A percentile compares a stretch with the other conserved stretches of the same genome.
phyloP scores from a whole-genome alignment of 495 filamentous ascomycete genomes.

The Evernia prunastri region DNA sequence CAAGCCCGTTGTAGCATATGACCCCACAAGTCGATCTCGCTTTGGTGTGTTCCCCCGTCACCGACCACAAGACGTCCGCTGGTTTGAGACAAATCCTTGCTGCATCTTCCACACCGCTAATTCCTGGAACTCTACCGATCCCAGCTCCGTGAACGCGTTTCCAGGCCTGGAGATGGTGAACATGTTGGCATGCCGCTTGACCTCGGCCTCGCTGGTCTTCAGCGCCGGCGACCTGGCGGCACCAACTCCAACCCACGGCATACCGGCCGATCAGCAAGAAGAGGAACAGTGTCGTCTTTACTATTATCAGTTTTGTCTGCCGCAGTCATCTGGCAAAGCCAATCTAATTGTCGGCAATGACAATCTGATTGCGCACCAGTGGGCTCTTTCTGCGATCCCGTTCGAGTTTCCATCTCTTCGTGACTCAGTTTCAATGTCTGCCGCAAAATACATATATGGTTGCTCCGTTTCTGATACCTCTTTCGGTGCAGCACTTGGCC shows the following conservation, averaged over 20 bases:
- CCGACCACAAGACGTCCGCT: slow-evolving; percentile 45
- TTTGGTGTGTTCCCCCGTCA: slow-evolving; percentile 59
- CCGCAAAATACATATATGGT: slow-evolving; percentile 69
- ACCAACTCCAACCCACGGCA: slow-evolving; percentile 28
- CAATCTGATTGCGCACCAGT: slow-evolving; percentile 48
- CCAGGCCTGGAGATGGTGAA: slow-evolving; percentile 34
- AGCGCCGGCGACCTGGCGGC: slow-evolving; percentile 49
- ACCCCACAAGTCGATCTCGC: slow-evolving; percentile 45
- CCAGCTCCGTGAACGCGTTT: slow-evolving; percentile 18
- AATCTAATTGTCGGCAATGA: neutral
- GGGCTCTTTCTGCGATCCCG: slow-evolving; percentile 52
- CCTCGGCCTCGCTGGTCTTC: slow-evolving; percentile 52
- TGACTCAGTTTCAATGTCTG: slow-evolving; percentile 52
- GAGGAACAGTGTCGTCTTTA: slow-evolving; percentile 60
- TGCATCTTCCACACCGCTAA: slow-evolving; percentile 65
- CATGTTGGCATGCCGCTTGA: slow-evolving; percentile 56
- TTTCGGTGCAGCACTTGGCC: slow-evolving; percentile 48
- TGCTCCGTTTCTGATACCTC: slow-evolving; percentile 63
- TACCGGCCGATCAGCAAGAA: slow-evolving; percentile 38
- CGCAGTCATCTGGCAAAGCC: neutral
- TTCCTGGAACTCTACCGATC: slow-evolving; percentile 46
- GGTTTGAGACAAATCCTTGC: slow-evolving; percentile 59
- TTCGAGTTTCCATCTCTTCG: slow-evolving; percentile 57
- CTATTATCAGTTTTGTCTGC: slow-evolving; percentile 52
- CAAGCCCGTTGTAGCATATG: slow-evolving; percentile 48